A percentile compares a stretch with the other conserved stretches of the same genome.
Conservation (phyloP, 805 yeast genomes). For the Tetrapisispora fleetii region DNA sequence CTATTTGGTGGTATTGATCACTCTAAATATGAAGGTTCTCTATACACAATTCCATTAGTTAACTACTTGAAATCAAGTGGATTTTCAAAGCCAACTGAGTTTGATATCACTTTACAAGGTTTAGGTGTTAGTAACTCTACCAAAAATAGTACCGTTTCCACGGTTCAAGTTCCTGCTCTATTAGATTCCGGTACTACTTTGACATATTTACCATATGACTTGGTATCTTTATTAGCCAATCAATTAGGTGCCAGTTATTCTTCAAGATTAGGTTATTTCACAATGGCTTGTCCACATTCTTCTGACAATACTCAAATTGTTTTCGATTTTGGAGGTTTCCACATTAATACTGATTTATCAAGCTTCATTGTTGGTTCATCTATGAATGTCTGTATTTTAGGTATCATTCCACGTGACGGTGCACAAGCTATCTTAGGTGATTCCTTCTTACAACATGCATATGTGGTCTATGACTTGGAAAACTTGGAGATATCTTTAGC, state of each 20-base stretch:
- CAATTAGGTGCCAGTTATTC: conserved; percentile 38
- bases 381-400: conserved; percentile 34
- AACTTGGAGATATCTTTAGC: conserved; percentile 39
- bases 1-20: conserved; percentile 68
- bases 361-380: conserved; percentile 26
- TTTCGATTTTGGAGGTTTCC: conserved; percentile 52
- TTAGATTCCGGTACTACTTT: conserved; percentile 50
- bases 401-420: conserved; percentile 26
- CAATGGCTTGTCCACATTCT: conserved; percentile 33
- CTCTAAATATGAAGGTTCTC: conserved; percentile 45
- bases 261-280: conserved; percentile 35
- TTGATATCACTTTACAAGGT: conserved; percentile 26
- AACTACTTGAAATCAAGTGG: conserved; percentile 26
- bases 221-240: conserved; percentile 28
- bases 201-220: conserved; percentile 36
- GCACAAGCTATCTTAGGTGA: conserved; percentile 42
- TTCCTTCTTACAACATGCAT: conserved; percentile 45
- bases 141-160: conserved; percentile 15
- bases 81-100: conserved; percentile 11
- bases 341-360: conserved; percentile 40
- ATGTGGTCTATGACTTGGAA: conserved; percentile 50
- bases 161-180: conserved; percentile 30
- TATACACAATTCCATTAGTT: conserved; percentile 42
- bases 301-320: conserved; percentile 26
- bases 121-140: conserved; percentile 25